Conservation (phyloP, 2,329 filamentous ascomycete species). For the Fusarium buharicum region DNA sequence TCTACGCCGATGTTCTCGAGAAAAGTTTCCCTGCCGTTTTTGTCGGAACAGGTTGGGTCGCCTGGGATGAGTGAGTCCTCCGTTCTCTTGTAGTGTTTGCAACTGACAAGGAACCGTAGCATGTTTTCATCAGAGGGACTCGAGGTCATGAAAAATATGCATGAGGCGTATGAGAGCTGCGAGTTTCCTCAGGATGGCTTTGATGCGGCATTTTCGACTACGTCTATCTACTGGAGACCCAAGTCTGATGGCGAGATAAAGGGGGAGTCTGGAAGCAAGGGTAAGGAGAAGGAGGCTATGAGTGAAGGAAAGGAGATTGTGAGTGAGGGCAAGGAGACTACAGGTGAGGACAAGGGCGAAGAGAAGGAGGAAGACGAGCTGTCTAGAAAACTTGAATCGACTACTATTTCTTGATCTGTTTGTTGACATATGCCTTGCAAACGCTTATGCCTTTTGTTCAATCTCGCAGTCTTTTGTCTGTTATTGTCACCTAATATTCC, state of each 20-base stretch:
- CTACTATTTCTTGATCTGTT: constrained; percentile 24
- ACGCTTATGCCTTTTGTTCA: neutral
- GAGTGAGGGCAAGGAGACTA: neutral
- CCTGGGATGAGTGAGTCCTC: constrained; percentile 61
- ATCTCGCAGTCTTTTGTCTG: neutral
- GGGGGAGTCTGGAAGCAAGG: neutral
- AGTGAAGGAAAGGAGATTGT: neutral
- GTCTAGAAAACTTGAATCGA: constrained; percentile 34
- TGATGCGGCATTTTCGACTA: constrained; percentile 42
- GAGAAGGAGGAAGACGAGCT: constrained; percentile 12
- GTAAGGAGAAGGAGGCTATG: neutral
- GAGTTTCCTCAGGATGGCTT: constrained; percentile 40
- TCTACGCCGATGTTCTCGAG: constrained; percentile 63
- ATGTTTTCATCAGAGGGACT: constrained; percentile 29
- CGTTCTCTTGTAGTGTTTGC: too few relatives aligned
- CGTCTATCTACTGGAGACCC: constrained; percentile 44
- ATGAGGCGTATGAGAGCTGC: constrained; percentile 29
- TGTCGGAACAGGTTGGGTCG: constrained; percentile 65
- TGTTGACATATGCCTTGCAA: neutral
- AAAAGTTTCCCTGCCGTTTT: constrained; percentile 62
- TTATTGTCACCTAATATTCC: neutral
- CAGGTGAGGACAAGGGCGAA: neutral
- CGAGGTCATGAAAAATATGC: constrained; percentile 40
- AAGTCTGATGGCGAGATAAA: neutral
- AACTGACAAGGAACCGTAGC: constrained; percentile 13